Conservation (phyloP, 495 filamentous ascomycete genomes). For the Daldinia grandis region DNA sequence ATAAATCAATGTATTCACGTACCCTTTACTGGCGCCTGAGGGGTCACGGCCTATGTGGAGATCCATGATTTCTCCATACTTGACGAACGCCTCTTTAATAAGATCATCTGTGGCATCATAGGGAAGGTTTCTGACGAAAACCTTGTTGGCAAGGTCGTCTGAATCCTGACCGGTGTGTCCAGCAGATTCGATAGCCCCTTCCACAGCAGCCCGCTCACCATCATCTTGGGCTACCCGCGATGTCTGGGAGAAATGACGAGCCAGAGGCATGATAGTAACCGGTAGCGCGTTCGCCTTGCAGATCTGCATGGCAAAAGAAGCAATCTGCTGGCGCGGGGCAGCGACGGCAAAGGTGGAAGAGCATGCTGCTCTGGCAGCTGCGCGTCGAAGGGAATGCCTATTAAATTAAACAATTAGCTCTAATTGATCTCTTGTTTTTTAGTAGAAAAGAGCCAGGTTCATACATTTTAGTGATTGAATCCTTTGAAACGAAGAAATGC, state of each 20-base stretch:
- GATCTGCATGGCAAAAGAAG: constrained; percentile 43
- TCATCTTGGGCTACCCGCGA: constrained; percentile 34
- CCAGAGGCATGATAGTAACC: constrained; percentile 34
- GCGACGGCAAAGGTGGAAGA: constrained; percentile 57
- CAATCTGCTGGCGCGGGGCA: constrained; percentile 50
- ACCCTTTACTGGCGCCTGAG: constrained; percentile 89
- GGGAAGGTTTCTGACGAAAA: constrained; percentile 88
- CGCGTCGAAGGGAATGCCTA: constrained; percentile 66
- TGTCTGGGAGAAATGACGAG: constrained; percentile 52
- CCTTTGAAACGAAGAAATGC: neutral
- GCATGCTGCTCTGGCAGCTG: constrained; percentile 64
- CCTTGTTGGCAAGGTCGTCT: neutral
- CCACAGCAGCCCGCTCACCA: neutral
- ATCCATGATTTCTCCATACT: constrained; percentile 68
- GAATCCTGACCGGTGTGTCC: no score
- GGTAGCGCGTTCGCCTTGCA: constrained; percentile 36
- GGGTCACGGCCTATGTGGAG: constrained; percentile 70
- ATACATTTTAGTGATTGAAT: neutral
- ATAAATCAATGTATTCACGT: constrained; percentile 45
- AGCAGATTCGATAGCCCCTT: no score
- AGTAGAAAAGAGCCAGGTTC: neutral
- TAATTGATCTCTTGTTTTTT: neutral
- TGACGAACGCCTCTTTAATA: constrained; percentile 69
- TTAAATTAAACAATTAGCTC: constrained; percentile 18
- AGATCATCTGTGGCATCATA: constrained; percentile 82